Evolutionary conservation across 2,329 filamentous ascomycete species (phyloP), one percentile per base, ranked within the genome.

Genomic region (Aspergillus sp.): DNA sequence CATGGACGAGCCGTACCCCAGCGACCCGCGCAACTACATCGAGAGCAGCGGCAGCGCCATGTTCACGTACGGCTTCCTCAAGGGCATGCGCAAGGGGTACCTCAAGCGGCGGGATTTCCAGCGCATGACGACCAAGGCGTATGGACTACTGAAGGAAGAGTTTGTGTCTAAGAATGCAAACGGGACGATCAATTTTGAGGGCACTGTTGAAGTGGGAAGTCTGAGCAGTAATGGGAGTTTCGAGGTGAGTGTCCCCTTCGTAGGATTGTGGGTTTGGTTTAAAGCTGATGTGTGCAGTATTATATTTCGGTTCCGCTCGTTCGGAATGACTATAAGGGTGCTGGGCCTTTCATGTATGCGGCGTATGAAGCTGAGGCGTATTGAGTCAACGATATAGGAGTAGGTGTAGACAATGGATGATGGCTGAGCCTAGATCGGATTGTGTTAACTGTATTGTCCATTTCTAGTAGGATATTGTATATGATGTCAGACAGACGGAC

Each of bases 291-390:
- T 6, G 6, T n/a, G 3, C 11, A 58, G 56, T 58, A 58, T 44
- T 58, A 58, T 19, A 30, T 56, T 35, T 58, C 54, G 9, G 54
- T 58, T n/a, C 56, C 54, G 1, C 19, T 58, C 13, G 49, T 33
- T 32, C 49, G 52, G 26, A 56, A 58, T 38, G 53, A 58, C 24
- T 50, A 52, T 16, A 56, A 56, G 42, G 56, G 56, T 6, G 51
- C 51, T 5, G 56, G 56, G 8, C 54, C 56, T 10, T 58, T 58
- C 19, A 58, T 58, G 44, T 58, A 58, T 36, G 56, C 54, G 2
- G 53, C 54, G 17, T 52, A 58, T n/a, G 56, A 58, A 47, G 11
- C 56, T 8, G 56, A 58, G 26, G 53, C 40, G 1, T 55, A 33
- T 38, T 52, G 19, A 45, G 33, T 35, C 11, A 4, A n/a, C n/a